A percentile compares a stretch with the other conserved stretches of the same genome.
phyloP scores from a whole-genome alignment of 306 rosid genomes.

The Prinsepia uniflora region DNA sequence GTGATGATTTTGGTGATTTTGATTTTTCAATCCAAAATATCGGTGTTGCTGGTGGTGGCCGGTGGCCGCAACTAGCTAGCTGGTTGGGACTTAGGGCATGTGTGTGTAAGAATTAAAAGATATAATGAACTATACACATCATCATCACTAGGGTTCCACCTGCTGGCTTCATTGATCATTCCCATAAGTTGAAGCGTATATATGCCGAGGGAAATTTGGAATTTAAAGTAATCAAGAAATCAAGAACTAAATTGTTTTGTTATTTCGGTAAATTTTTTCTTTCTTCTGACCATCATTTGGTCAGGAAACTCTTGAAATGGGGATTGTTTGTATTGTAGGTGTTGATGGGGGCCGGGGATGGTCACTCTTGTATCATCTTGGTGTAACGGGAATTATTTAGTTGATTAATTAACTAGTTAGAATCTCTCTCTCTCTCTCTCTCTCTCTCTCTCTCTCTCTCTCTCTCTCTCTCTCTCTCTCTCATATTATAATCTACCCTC shows the following conservation, averaged over 20 bases:
- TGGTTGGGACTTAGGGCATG: background rate
- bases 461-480: too few species aligned
- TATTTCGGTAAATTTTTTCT: background rate
- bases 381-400: constrained; percentile 18
- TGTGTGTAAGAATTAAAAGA: background rate
- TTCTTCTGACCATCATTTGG: background rate
- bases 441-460: background rate
- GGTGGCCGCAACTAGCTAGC: background rate
- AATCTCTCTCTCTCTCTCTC: background rate
- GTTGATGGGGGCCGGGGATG: constrained; percentile 14
- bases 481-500: too few species aligned
- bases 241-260: background rate
- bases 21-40: background rate
- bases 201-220: constrained; percentile 6
- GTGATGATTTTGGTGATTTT: constrained; percentile 7
- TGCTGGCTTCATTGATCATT: constrained; percentile 3
- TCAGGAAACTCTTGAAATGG: constrained; percentile 3
- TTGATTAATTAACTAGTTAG: background rate
- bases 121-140: background rate
- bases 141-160: background rate
- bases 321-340: background rate
- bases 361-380: constrained; percentile 6
- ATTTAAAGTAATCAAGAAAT: constrained; percentile 8
- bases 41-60: too few species aligned
- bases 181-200: background rate